phyloP scores from a whole-genome alignment of 208 protist genomes.

The Crithidia bombi region DNA sequence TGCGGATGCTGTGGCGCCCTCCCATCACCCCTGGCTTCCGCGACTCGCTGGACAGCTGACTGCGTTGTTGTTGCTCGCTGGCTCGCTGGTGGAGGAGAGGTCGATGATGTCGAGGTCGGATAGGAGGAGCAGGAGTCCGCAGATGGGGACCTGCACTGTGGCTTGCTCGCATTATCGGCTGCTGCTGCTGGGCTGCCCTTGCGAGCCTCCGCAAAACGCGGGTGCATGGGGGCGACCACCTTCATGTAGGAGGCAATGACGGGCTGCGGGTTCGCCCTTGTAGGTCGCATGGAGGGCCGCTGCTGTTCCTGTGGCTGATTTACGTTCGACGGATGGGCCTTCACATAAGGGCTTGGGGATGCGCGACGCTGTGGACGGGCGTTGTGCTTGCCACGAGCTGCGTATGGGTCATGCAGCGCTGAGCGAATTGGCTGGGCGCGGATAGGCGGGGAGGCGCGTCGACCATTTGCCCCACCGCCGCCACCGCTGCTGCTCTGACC shows the following conservation, averaged over 20 bases:
- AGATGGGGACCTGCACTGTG: not conserved
- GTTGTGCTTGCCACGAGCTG: not conserved
- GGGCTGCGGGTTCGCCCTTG: not conserved
- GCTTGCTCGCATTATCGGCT: not conserved
- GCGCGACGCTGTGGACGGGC: not conserved
- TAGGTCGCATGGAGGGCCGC: not conserved
- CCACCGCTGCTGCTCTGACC: not conserved
- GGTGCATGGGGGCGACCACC: conserved; percentile 9
- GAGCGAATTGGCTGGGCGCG: not conserved
- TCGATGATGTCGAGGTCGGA: not conserved
- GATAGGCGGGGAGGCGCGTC: not conserved
- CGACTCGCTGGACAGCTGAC: too few relatives aligned
- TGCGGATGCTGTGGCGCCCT: too few relatives aligned
- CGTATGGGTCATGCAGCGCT: conserved; percentile 16
- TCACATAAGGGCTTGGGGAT: conserved; percentile 9
- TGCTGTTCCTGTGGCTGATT: not conserved
- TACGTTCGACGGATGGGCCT: not conserved
- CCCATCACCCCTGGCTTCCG: too few relatives aligned
- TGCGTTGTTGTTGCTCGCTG: too few relatives aligned
- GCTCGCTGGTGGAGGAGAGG: not conserved
- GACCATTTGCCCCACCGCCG: not conserved
- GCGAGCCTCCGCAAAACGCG: conserved; percentile 8
- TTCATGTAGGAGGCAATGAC: conserved; percentile 13
- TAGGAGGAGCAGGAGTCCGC: conserved; percentile 11
- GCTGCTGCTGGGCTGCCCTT: not conserved